These are phyloP conservation scores for Omphalotus olearius DNA, from an alignment of 1,284 basidiomycete species.

Conservation along the genomic window DNA sequence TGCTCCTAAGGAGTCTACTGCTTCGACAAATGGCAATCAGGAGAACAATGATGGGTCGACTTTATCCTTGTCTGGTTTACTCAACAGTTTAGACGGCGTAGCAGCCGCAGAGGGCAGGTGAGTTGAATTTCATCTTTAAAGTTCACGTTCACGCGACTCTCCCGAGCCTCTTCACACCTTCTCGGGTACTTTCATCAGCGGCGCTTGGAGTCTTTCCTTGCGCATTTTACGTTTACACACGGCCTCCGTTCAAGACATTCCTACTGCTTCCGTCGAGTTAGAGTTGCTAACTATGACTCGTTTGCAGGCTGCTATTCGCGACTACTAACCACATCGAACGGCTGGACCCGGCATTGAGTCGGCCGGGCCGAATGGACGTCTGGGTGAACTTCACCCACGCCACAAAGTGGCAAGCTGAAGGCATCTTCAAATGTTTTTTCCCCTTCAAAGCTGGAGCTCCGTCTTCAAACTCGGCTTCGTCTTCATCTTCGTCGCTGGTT, in stretches of 20 bases:
- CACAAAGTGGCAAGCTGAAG: conserved; percentile 83
- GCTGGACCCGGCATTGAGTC: conserved; percentile 75
- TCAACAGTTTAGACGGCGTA: conserved; percentile 85
- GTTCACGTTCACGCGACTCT: neutral
- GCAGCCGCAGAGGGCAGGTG: conserved; percentile 82
- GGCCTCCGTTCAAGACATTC: neutral
- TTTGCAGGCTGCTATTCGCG: conserved; percentile 65
- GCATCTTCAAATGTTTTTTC: conserved; percentile 91
- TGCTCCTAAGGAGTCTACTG: conserved; percentile 45
- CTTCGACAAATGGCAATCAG: conserved; percentile 31
- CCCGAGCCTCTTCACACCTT: neutral
- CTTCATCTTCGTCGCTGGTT: conserved; percentile 24
- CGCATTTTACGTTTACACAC: conserved; percentile 4
- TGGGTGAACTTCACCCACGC: conserved; percentile 87
- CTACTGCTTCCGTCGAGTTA: neutral
- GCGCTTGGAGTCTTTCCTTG: conserved; percentile 4
- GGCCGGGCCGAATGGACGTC: conserved; percentile 83
- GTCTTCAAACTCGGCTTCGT: conserved; percentile 23
- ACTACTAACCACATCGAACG: conserved; percentile 86
- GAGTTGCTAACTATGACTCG: neutral
- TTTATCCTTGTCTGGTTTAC: conserved; percentile 72
- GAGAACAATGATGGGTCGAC: conserved; percentile 68
- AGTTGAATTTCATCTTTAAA: conserved; percentile 24
- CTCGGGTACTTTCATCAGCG: neutral
- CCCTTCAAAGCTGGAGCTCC: conserved; percentile 47